phyloP scores from a whole-genome alignment of 495 filamentous ascomycete genomes.

The Talaromyces stipitatus region DNA sequence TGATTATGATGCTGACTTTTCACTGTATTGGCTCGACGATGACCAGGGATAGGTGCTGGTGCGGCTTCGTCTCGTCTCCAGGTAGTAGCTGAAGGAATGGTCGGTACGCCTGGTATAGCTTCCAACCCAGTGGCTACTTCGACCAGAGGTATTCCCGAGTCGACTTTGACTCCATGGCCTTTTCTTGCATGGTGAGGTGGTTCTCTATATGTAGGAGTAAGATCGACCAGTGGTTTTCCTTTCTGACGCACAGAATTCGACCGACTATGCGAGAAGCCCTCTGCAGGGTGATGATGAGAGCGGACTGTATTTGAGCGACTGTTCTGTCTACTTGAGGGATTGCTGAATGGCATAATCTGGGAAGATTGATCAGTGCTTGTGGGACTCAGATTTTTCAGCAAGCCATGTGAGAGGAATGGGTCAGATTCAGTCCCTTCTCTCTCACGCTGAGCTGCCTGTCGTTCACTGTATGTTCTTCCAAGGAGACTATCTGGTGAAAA shows the following conservation, averaged over 20 bases:
- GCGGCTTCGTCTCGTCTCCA: slow-evolving; percentile 36
- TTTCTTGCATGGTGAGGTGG: slow-evolving; percentile 62
- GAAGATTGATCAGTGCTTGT: slow-evolving; percentile 1
- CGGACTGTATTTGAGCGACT: slow-evolving; percentile 34
- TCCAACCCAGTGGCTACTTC: slow-evolving; percentile 57
- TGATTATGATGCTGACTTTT: slow-evolving; percentile 1
- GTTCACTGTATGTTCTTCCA: slow-evolving; percentile 55
- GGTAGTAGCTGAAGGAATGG: slow-evolving; percentile 44
- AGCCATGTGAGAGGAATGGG: slow-evolving; percentile 16
- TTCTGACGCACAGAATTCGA: slow-evolving; percentile 24
- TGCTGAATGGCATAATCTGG: slow-evolving; percentile 1
- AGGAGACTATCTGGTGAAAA: slow-evolving; percentile 53
- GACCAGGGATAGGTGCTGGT: slow-evolving; percentile 6
- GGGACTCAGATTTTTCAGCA: slow-evolving; percentile 11
- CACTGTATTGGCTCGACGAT: slow-evolving; percentile 8
- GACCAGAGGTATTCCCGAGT: slow-evolving; percentile 53
- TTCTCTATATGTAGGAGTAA: slow-evolving; percentile 66
- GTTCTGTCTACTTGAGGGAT: slow-evolving; percentile 9
- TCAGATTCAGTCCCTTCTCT: slow-evolving; percentile 36
- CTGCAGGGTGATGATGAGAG: slow-evolving; percentile 10
- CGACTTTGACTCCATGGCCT: slow-evolving; percentile 60
- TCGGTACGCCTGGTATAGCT: slow-evolving; percentile 27
- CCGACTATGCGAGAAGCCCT: slow-evolving; percentile 15
- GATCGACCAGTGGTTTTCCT: slow-evolving; percentile 64
- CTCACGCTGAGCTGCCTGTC: slow-evolving; percentile 49